Percentiles rank a stretch among this genome's conserved stretches.
These are phyloP conservation scores for Pseudofabraea citricarpa DNA, from an alignment of 2,329 filamentous ascomycete genomes.

Conservation along the genomic window DNA sequence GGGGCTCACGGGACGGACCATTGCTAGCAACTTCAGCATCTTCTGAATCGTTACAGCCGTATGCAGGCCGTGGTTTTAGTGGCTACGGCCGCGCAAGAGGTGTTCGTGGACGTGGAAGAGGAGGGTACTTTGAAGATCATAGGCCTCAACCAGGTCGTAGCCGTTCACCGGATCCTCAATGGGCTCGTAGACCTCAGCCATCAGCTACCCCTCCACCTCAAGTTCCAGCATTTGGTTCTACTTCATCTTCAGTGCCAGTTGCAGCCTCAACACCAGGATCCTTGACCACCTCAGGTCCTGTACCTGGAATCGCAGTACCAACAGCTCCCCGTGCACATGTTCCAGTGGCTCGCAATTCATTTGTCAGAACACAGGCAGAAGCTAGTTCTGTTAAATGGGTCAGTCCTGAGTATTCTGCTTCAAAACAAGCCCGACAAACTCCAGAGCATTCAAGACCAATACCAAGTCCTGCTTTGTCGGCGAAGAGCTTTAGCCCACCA, in stretches of 20 bases:
- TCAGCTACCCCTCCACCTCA: constrained; percentile 48
- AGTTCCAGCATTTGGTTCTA: constrained; percentile 49
- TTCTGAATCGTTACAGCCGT: constrained; percentile 51
- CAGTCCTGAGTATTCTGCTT: constrained; percentile 3
- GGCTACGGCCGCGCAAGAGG: constrained; percentile 47
- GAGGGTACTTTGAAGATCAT: constrained; percentile 54
- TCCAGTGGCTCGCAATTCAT: constrained; percentile 1
- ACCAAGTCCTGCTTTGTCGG: not conserved
- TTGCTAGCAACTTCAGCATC: constrained; percentile 66
- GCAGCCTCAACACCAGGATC: constrained; percentile 4
- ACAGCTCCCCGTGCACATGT: constrained; percentile 17
- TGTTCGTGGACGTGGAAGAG: constrained; percentile 44
- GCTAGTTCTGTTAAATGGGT: constrained; percentile 2
- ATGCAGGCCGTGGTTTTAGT: constrained; percentile 26
- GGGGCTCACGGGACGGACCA: constrained; percentile 69
- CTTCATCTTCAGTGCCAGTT: constrained; percentile 11
- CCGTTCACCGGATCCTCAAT: constrained; percentile 23
- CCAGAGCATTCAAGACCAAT: not conserved
- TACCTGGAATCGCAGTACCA: constrained; percentile 21
- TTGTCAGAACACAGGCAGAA: not conserved
- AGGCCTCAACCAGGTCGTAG: constrained; percentile 28
- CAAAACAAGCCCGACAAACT: not conserved
- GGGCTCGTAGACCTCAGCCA: constrained; percentile 32
- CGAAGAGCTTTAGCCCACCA: not conserved
- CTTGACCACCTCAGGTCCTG: constrained; percentile 8